These are phyloP conservation scores for Boechera stricta DNA, from an alignment of 345 rosid species.

Conservation along the genomic window DNA sequence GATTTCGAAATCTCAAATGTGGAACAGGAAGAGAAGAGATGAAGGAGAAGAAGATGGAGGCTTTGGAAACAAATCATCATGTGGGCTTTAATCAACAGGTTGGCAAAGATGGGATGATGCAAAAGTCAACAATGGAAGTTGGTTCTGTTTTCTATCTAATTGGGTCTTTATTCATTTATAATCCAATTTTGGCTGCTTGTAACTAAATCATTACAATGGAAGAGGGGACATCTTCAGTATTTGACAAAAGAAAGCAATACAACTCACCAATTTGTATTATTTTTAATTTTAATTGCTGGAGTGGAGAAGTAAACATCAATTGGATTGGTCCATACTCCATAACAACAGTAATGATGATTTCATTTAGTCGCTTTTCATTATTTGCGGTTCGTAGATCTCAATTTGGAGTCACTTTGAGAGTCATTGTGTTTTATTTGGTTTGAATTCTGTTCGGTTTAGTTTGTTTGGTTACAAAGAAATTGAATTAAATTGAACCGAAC, in stretches of 20 bases:
- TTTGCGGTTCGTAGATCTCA: too few relatives aligned
- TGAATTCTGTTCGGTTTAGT: background rate
- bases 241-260: constrained; percentile 17
- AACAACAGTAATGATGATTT: constrained; percentile 11
- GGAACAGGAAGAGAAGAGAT: constrained; percentile 40
- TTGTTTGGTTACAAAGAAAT: background rate
- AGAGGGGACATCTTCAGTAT: constrained; percentile 24
- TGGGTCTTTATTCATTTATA: background rate
- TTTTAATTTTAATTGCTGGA: constrained; percentile 22
- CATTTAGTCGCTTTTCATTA: too few relatives aligned
- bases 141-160: constrained; percentile 16
- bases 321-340: constrained; percentile 4
- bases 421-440: constrained; percentile 8
- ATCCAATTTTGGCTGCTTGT: constrained; percentile 40
- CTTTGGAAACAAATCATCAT: constrained; percentile 26
- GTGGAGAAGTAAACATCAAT: constrained; percentile 21
- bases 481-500: background rate
- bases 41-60: constrained; percentile 27
- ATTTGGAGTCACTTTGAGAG: background rate
- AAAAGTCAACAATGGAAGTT: constrained; percentile 19
- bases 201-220: constrained; percentile 29
- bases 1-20: constrained; percentile 12
- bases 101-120: constrained; percentile 37
- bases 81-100: constrained; percentile 32
- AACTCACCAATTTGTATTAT: constrained; percentile 24